Conservation (phyloP, 148 eudicot species). For the Amaranthus palmeri region DNA sequence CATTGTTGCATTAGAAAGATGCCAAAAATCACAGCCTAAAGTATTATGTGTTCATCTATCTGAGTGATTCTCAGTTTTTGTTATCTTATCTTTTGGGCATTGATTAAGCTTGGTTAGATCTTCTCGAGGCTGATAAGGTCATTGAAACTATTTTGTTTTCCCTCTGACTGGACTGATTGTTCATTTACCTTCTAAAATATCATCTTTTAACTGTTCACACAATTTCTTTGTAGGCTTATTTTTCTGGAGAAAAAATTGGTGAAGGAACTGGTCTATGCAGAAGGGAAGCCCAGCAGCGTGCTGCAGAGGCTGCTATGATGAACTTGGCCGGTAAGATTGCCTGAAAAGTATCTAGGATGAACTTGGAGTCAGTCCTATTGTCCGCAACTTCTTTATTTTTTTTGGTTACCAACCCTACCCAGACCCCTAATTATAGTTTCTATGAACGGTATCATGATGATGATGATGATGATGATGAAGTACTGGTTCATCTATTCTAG, state of each 20-base stretch:
- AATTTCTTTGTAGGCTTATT: slow-evolving; percentile 43
- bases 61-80: background rate
- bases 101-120: background rate
- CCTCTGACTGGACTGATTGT: background rate
- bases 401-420: too few relatives aligned
- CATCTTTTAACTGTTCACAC: slow-evolving; percentile 18
- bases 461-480: too few relatives aligned
- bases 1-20: background rate
- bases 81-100: slow-evolving; percentile 1
- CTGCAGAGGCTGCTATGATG: slow-evolving; percentile 86
- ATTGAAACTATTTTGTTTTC: background rate
- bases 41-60: background rate
- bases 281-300: slow-evolving; percentile 84
- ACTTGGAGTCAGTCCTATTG: too few relatives aligned
- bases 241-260: slow-evolving; percentile 86
- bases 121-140: background rate
- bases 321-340: slow-evolving; percentile 56
- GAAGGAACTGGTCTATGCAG: slow-evolving; percentile 75
- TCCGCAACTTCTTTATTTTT: too few relatives aligned
- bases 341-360: background rate
- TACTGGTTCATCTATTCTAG: background rate
- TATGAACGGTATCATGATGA: too few relatives aligned
- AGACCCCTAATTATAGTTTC: too few relatives aligned
- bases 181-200: too few relatives aligned
- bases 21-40: background rate